Evolutionary conservation across 768 basidiomycete species (phyloP).

Genomic region (Phanerodontia chrysosporium): DNA sequence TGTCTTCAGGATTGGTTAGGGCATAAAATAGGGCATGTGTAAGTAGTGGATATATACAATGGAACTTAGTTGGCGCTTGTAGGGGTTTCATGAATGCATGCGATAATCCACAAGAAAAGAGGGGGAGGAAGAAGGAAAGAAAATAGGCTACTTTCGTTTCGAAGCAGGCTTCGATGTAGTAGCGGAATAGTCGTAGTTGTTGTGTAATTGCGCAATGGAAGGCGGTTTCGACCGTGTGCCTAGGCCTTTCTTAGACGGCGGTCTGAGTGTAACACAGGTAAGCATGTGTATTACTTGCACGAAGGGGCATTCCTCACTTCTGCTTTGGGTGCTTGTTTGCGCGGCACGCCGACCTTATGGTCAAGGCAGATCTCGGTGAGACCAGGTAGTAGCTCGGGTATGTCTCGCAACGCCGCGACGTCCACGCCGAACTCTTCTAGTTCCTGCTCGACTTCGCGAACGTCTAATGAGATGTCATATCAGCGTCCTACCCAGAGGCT

Average conservation of each 20-base stretch:
- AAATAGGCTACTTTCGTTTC: neutral
- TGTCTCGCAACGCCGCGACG: neutral
- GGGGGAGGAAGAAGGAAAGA: neutral
- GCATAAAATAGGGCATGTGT: neutral
- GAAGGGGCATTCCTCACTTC: neutral
- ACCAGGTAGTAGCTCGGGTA: neutral
- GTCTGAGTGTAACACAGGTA: neutral
- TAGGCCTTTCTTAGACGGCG: neutral
- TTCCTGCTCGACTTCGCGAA: neutral
- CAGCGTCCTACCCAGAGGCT: too few species aligned
- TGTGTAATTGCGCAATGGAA: slow-evolving; percentile 8
- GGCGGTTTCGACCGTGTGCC: slow-evolving; percentile 7
- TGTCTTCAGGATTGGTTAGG: neutral
- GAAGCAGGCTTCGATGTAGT: neutral
- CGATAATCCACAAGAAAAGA: neutral
- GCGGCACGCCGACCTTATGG: neutral
- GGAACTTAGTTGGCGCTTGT: neutral
- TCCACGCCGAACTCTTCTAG: neutral
- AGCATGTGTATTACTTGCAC: neutral
- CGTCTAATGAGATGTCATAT: too few species aligned
- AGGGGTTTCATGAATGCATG: neutral
- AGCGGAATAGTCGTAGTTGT: slow-evolving; percentile 4
- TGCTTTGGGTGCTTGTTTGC: neutral
- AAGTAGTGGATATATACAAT: too few species aligned
- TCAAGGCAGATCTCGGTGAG: neutral